These are phyloP conservation scores for Nicotiana rustica DNA, from an alignment of 305 asterid genomes.

Conservation along the genomic window DNA sequence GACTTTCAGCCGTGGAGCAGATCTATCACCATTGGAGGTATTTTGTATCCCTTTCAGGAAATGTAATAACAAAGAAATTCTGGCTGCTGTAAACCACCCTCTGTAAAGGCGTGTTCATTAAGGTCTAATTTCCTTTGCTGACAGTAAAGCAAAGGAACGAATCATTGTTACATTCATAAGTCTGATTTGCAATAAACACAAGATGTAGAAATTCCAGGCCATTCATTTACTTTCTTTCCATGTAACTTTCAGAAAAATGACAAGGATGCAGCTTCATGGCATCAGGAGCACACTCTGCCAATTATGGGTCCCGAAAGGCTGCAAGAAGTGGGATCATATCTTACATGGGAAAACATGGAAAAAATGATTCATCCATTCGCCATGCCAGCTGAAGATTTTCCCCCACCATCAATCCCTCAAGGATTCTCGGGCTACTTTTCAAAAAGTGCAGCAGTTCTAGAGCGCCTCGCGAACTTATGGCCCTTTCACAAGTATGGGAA, in stretches of 20 bases:
- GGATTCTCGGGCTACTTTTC: constrained; percentile 81
- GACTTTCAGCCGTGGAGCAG: constrained; percentile 85
- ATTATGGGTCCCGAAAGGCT: constrained; percentile 82
- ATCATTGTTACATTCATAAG: background rate
- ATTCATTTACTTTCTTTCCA: constrained; percentile 8
- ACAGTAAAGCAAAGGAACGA: background rate
- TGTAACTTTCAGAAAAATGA: constrained; percentile 57
- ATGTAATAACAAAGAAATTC: background rate
- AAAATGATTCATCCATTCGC: constrained; percentile 76
- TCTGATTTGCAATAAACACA: background rate
- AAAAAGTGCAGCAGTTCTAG: constrained; percentile 71
- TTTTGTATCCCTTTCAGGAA: background rate
- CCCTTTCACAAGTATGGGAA: constrained; percentile 62
- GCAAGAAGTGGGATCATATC: constrained; percentile 65
- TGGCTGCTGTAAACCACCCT: background rate
- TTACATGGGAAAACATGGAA: constrained; percentile 76
- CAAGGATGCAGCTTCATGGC: constrained; percentile 64
- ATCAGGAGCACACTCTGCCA: constrained; percentile 78
- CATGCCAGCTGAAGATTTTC: constrained; percentile 79
- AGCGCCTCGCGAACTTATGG: constrained; percentile 79
- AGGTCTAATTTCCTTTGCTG: background rate
- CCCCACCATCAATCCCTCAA: constrained; percentile 71
- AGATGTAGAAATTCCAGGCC: background rate
- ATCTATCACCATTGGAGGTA: constrained; percentile 78
- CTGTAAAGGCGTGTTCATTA: background rate